Percentiles rank a stretch among this genome's conserved stretches.
Evolutionary conservation across 2,329 filamentous ascomycete genomes (phyloP).

Genomic region (Hypoxylon sp.): DNA sequence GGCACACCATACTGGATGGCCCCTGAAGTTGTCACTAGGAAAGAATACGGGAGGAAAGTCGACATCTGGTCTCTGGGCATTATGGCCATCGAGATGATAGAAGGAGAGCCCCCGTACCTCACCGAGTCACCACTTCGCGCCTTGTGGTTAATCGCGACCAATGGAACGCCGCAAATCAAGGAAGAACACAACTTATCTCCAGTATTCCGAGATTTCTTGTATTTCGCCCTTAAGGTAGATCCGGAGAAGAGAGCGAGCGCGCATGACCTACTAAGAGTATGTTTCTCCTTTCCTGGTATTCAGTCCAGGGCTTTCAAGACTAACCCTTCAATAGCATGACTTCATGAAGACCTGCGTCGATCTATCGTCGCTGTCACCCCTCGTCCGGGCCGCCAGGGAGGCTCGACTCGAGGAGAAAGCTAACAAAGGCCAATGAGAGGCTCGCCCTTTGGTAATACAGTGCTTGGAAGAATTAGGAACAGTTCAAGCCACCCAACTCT

Average conservation of each 20-base stretch:
- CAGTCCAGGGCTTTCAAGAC: constrained; percentile 2
- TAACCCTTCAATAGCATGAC: constrained; percentile 66
- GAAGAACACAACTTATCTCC: constrained; percentile 83
- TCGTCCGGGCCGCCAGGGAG: constrained; percentile 85
- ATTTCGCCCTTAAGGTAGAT: constrained; percentile 93
- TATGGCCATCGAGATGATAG: constrained; percentile 99
- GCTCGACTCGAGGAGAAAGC: constrained; percentile 87
- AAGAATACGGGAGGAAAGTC: constrained; percentile 97
- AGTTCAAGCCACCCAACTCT: constrained; percentile 11
- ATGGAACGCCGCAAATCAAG: constrained; percentile 94
- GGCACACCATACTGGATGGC: constrained; percentile 99
- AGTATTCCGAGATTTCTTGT: constrained; percentile 89
- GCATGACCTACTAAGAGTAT: constrained; percentile 89
- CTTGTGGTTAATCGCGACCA: constrained; percentile 94
- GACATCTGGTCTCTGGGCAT: constrained; percentile 99
- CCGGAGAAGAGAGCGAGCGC: constrained; percentile 96
- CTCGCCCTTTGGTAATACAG: neutral
- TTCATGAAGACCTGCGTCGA: constrained; percentile 82
- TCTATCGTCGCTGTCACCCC: constrained; percentile 78
- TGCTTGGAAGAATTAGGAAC: constrained; percentile 29
- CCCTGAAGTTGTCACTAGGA: constrained; percentile 94
- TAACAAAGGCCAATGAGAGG: constrained; percentile 62
- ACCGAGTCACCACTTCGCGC: constrained; percentile 94
- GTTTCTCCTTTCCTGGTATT: constrained; percentile 47
- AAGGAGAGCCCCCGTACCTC: constrained; percentile 95